A percentile compares a stretch with the other conserved stretches of the same genome.
Conservation (phyloP, 345 rosid species). For the Pelargonium nanum region DNA sequence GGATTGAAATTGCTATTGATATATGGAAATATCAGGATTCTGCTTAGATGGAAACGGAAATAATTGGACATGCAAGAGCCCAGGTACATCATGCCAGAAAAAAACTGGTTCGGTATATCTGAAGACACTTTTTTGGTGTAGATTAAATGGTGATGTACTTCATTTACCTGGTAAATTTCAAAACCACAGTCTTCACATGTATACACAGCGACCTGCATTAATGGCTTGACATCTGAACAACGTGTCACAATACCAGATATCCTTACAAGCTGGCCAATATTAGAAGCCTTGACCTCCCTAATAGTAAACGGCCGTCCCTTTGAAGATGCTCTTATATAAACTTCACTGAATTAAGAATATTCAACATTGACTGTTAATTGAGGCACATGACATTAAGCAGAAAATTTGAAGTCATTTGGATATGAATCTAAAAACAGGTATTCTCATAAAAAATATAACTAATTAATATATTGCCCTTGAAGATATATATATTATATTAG, state of each 20-base stretch:
- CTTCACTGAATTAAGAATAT: constrained; percentile 53
- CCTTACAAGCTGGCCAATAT: constrained; percentile 85
- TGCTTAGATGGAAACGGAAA: neutral
- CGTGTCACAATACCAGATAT: constrained; percentile 92
- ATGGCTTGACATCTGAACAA: constrained; percentile 96
- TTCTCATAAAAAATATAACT: no score
- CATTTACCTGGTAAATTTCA: constrained; percentile 85
- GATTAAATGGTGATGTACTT: neutral
- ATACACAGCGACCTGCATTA: constrained; percentile 95
- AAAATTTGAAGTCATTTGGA: neutral
- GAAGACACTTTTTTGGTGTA: neutral
- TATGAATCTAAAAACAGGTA: no score
- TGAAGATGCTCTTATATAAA: constrained; percentile 70
- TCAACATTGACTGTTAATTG: neutral
- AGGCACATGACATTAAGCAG: neutral
- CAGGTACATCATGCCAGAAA: neutral
- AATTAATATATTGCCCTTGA: no score
- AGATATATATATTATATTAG: no score
- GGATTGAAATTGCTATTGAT: neutral
- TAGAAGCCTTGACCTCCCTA: constrained; percentile 91
- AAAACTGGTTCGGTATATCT: neutral
- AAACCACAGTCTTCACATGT: constrained; percentile 95
- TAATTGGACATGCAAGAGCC: neutral
- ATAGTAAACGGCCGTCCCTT: constrained; percentile 70
- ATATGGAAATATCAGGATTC: neutral